Conservation (phyloP, 2,329 filamentous ascomycete genomes). For the Colletotrichum sp. region DNA sequence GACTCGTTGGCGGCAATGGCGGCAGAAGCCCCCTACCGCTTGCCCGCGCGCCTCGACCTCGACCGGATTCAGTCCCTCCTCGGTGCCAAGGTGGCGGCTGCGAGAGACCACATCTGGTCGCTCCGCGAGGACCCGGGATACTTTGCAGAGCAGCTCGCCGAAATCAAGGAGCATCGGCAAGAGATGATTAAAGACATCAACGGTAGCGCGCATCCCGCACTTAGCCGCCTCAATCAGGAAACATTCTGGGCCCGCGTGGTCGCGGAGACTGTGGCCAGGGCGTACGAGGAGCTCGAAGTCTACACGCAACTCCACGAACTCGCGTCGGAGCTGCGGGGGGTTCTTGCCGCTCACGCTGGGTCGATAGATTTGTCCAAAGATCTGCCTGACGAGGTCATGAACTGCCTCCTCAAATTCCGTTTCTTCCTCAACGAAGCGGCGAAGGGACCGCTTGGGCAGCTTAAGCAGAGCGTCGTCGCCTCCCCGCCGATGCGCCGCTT, state of each 20-base stretch:
- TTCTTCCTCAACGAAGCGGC: slow-evolving; percentile 36
- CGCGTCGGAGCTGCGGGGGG: slow-evolving; percentile 23
- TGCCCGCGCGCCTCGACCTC: slow-evolving; percentile 52
- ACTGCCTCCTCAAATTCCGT: slow-evolving; percentile 43
- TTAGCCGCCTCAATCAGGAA: slow-evolving; percentile 14
- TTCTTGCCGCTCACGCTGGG: slow-evolving; percentile 29
- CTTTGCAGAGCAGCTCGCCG: slow-evolving; percentile 49
- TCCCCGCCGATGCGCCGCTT: slow-evolving; percentile 45
- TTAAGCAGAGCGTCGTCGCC: slow-evolving; percentile 28
- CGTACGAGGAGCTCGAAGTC: slow-evolving; percentile 37
- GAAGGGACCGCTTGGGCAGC: slow-evolving; percentile 32
- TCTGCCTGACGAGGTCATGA: slow-evolving; percentile 43
- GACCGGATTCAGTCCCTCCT: slow-evolving; percentile 47
- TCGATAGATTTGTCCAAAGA: slow-evolving; percentile 34
- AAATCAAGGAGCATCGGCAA: slow-evolving; percentile 49
- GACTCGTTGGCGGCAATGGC: slow-evolving; percentile 43
- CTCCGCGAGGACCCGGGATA: slow-evolving; percentile 65
- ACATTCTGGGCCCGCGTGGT: slow-evolving; percentile 41
- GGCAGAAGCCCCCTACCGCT: slow-evolving; percentile 57
- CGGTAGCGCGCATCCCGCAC: slow-evolving; percentile 32
- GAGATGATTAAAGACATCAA: slow-evolving; percentile 44
- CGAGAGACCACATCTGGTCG: slow-evolving; percentile 58
- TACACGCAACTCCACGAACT: slow-evolving; percentile 43
- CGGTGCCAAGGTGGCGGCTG: slow-evolving; percentile 39
- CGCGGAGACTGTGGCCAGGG: slow-evolving; percentile 32